Percentiles rank a stretch among this genome's conserved stretches.
phyloP scores from a whole-genome alignment of 768 basidiomycete genomes.

The Psilocybe sp. region DNA sequence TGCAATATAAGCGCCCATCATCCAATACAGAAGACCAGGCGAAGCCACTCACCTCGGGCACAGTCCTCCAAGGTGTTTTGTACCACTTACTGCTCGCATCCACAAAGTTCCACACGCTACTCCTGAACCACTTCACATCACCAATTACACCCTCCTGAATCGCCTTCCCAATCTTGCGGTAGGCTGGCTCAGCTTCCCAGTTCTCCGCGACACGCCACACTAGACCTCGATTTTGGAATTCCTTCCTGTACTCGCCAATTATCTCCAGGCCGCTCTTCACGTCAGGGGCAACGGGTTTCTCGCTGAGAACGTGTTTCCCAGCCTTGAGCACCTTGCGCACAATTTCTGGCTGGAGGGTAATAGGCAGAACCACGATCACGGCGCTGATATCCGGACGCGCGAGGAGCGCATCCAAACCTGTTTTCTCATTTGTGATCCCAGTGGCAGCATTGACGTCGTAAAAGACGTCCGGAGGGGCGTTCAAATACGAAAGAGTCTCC shows the following conservation, averaged over 20 bases:
- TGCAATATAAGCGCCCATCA: constrained; percentile 6
- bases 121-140: constrained; percentile 64
- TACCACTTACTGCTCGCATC: constrained; percentile 71
- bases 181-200: constrained; percentile 64
- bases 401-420: constrained; percentile 60
- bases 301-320: constrained; percentile 86
- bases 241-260: constrained; percentile 61
- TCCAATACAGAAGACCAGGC: constrained; percentile 3
- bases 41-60: constrained; percentile 63
- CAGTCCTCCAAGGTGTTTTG: constrained; percentile 79
- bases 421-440: constrained; percentile 1
- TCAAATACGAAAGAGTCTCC: constrained; percentile 32
- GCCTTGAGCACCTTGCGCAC: constrained; percentile 62
- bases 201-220: constrained; percentile 85
- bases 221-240: constrained; percentile 64
- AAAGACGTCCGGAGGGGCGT: constrained; percentile 47
- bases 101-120: constrained; percentile 48
- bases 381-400: constrained; percentile 64
- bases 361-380: constrained; percentile 77
- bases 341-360: constrained; percentile 68
- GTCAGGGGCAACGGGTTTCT: constrained; percentile 82
- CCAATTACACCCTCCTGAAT: constrained; percentile 68
- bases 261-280: constrained; percentile 61
- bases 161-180: constrained; percentile 41
- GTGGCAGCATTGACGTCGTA: constrained; percentile 45